Evolutionary conservation across 208 protist species (phyloP).

Genomic region (Vickermania ingenoplastis): DNA sequence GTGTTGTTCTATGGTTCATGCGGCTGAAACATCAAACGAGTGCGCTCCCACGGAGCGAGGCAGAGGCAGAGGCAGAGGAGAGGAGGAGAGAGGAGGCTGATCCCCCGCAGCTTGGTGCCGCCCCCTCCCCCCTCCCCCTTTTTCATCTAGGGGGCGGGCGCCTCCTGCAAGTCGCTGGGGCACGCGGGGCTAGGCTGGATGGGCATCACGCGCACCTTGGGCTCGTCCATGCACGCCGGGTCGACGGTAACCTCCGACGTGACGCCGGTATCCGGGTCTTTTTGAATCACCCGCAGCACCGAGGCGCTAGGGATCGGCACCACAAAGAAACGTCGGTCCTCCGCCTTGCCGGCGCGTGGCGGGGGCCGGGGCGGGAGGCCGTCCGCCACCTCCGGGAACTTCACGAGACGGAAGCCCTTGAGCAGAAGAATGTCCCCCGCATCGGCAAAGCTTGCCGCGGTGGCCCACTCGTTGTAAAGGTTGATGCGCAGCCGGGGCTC

Average conservation of each 20-base stretch:
- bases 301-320: slow-evolving; percentile 23
- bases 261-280: slow-evolving; percentile 17
- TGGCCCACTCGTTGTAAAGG: slow-evolving; percentile 66
- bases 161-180: background rate
- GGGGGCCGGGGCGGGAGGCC: slow-evolving; percentile 8
- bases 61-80: too few species aligned
- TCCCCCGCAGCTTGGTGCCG: too few species aligned
- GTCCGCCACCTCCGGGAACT: slow-evolving; percentile 14
- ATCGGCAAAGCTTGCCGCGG: slow-evolving; percentile 51
- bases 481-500: slow-evolving; percentile 30
- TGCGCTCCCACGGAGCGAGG: too few species aligned
- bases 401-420: slow-evolving; percentile 22
- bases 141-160: too few species aligned
- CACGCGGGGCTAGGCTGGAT: background rate
- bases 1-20: too few species aligned
- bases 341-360: background rate
- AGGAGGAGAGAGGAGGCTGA: too few species aligned
- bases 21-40: too few species aligned
- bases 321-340: slow-evolving; percentile 14
- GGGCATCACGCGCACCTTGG: slow-evolving; percentile 35
- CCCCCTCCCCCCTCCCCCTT: too few species aligned
- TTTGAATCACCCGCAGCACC: slow-evolving; percentile 35
- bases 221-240: slow-evolving; percentile 29
- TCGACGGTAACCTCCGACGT: slow-evolving; percentile 55
- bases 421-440: slow-evolving; percentile 48